Percentiles rank a stretch among this genome's conserved stretches.
These are phyloP conservation scores for Acmispon strigosus DNA, from an alignment of 306 rosid genomes.

Conservation along the genomic window DNA sequence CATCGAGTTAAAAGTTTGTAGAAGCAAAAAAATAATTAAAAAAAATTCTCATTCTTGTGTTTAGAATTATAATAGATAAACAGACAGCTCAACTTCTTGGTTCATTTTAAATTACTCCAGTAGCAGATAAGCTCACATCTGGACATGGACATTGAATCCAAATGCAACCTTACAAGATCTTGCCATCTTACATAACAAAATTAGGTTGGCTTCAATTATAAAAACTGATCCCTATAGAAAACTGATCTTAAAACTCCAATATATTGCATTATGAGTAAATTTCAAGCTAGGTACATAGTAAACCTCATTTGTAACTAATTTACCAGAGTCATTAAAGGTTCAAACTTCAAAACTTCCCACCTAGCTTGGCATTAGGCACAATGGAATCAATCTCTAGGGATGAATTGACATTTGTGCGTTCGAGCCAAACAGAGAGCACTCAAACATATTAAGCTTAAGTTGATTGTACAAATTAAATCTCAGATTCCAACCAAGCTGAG, in stretches of 20 bases:
- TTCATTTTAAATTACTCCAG: conserved; percentile 5
- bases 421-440: neutral
- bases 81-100: neutral
- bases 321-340: neutral
- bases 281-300: neutral
- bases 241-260: neutral
- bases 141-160: conserved; percentile 6
- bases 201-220: conserved; percentile 3
- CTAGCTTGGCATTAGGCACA: conserved; percentile 1
- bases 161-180: neutral
- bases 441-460: neutral
- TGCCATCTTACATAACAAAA: neutral
- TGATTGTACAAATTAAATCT: conserved; percentile 6
- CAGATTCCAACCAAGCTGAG: conserved; percentile 3
- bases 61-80: neutral
- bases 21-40: neutral
- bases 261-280: conserved; percentile 12
- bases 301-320: neutral
- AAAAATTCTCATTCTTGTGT: neutral
- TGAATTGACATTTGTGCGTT: neutral
- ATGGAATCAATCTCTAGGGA: neutral
- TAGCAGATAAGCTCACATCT: conserved; percentile 8
- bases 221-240: neutral
- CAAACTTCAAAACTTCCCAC: neutral
- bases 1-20: neutral